Evolutionary conservation across 257 asterid genomes (phyloP), one percentile per base, ranked within the genome.

Genomic region (Schizonepeta tenuifolia): DNA sequence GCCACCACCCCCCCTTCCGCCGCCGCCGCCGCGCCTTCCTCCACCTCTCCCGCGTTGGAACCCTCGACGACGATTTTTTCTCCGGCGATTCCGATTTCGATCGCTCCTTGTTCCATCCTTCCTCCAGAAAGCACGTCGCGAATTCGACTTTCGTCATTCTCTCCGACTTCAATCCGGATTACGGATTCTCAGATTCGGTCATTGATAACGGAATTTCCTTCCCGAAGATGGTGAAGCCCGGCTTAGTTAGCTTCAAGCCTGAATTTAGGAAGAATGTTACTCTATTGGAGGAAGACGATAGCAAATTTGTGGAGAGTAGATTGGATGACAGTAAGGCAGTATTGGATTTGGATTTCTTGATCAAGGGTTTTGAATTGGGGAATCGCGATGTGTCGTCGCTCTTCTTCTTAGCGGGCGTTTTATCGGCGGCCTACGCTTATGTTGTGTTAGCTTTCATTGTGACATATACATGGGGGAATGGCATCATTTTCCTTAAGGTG

Each of bases 1-100:
- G 78, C 72, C 69, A 62, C 55, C 72, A 71, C 1, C 78, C 69
- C 33, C 84, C 65, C 56, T 78, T 49, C 81, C 96, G 86, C 49
- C 92, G 85, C 36, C 95, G 95, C 36, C 95, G 95, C 59, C 91
- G 97, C 58, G 86, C 97, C 24, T 93, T 90, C 54, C 92, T 93
- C 18, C 98, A 93, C 69, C 90, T 93, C 72, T 86, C 97, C n/a
- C 95, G 86, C 54, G 90, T 90, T 15, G 96, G 95, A 15, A 86
- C 93, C 60, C 91, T 90, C 1, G 95, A 93, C 55, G 97, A 93
- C 43, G 98, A 90, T 64, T 93, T 93, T 83, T 90, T 93, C 83
- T 90, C 96, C 38, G 95, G 95, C 1, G 97, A 93, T 72, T 82
- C 93, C 0, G 95, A 93, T 77, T 82, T 86, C 18, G 98, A 90